These are phyloP conservation scores for Pleoardoris graminearum DNA, from an alignment of 2,329 filamentous ascomycete species.

Conservation along the genomic window DNA sequence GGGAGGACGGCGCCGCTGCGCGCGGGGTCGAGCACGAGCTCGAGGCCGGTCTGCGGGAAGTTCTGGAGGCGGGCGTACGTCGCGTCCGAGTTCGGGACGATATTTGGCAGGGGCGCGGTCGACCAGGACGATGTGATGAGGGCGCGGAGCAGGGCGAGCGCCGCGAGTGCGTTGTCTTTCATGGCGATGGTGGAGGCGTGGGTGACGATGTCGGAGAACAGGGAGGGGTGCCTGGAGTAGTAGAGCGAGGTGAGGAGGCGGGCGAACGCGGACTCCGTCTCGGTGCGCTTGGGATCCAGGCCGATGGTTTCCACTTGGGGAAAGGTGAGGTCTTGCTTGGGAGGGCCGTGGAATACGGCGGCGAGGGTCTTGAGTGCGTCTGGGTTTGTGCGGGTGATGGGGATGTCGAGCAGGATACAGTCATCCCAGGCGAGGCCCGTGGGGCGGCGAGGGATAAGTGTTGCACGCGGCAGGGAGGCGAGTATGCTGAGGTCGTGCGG, in stretches of 20 bases:
- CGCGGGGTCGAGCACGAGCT: conserved; percentile 57
- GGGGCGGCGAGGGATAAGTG: conserved; percentile 52
- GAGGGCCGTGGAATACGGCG: conserved; percentile 60
- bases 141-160: conserved; percentile 56
- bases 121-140: conserved; percentile 60
- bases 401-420: conserved; percentile 53
- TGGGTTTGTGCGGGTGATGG: conserved; percentile 56
- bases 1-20: conserved; percentile 56
- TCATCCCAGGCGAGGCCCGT: conserved; percentile 43
- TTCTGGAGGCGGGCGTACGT: conserved; percentile 47
- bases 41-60: conserved; percentile 50
- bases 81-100: conserved; percentile 56
- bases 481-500: conserved; percentile 61
- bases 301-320: conserved; percentile 36
- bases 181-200: conserved; percentile 62
- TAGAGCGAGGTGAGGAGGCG: conserved; percentile 61
- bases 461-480: conserved; percentile 58
- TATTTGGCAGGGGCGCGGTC: conserved; percentile 44
- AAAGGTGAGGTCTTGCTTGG: conserved; percentile 40
- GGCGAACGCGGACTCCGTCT: conserved; percentile 56
- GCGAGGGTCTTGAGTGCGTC: conserved; percentile 60
- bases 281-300: conserved; percentile 35
- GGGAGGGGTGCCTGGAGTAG: conserved; percentile 52
- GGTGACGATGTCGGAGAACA: conserved; percentile 57
- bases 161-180: conserved; percentile 59